Percentiles rank a stretch among this genome's conserved stretches.
Conservation (phyloP, 2,329 filamentous ascomycete genomes). For the Microdochium paspali region DNA sequence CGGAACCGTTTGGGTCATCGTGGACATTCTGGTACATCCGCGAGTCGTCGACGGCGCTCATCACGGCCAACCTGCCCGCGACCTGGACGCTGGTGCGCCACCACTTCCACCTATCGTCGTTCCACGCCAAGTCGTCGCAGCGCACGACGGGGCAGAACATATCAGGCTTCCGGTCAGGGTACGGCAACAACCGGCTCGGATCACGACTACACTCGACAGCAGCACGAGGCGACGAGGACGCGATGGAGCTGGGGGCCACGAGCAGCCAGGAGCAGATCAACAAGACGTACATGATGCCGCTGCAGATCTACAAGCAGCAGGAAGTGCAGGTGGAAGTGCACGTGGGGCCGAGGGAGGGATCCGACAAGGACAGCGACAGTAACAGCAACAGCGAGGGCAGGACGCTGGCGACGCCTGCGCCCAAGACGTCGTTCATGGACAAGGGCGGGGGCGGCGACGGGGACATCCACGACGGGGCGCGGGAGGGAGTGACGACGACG, state of each 20-base stretch:
- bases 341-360: background rate
- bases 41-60: slow-evolving; percentile 33
- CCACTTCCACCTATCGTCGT: slow-evolving; percentile 18
- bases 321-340: background rate
- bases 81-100: slow-evolving; percentile 31
- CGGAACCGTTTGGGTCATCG: slow-evolving; percentile 23
- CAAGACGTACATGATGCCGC: slow-evolving; percentile 1
- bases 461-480: background rate
- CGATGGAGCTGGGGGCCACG: background rate
- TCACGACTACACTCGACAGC: background rate
- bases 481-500: background rate
- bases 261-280: background rate
- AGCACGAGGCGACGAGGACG: background rate
- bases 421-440: background rate
- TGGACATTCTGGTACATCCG: slow-evolving; percentile 37
- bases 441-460: background rate
- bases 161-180: background rate
- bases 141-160: background rate
- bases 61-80: slow-evolving; percentile 31
- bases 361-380: background rate
- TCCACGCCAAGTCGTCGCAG: background rate
- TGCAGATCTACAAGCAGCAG: slow-evolving; percentile 1
- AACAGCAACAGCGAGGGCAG: background rate
- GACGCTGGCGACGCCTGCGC: background rate
- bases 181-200: background rate